Percentiles rank a stretch among this genome's conserved stretches.
Evolutionary conservation across 352 stramenopile genomes (phyloP).

Genomic region (Saprolegnia diclina): DNA sequence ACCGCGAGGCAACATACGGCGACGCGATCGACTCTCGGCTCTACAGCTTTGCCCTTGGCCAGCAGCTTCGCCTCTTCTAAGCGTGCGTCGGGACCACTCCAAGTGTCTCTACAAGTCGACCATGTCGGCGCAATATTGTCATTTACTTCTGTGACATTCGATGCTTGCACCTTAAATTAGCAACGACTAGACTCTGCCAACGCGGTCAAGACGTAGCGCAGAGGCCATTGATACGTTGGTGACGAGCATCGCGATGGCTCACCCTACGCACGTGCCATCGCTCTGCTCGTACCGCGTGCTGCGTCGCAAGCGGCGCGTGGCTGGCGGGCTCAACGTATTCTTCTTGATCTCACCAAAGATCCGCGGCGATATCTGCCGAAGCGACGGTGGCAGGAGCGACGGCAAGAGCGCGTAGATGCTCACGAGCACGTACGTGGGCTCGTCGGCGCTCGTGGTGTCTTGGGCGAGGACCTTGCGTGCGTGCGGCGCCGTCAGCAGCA

Average conservation of each 20-base stretch:
- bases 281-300: no score
- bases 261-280: no score
- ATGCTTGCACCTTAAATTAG: no score
- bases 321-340: background rate
- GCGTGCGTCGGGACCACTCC: background rate
- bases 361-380: background rate
- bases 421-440: background rate
- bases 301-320: no score
- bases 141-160: no score
- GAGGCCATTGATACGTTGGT: no score
- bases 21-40: constrained; percentile 16
- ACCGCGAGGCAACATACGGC: background rate
- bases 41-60: constrained; percentile 18
- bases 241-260: no score
- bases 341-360: background rate
- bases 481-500: background rate
- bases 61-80: background rate
- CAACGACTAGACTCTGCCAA: no score
- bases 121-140: no score
- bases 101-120: no score
- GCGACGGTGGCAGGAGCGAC: background rate
- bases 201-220: no score
- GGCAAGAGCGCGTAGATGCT: constrained; percentile 1
- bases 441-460: background rate
- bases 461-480: background rate